A percentile compares a stretch with the other conserved stretches of the same genome.
Evolutionary conservation across 2,329 filamentous ascomycete genomes (phyloP).

Genomic region (Amauroascus niger): DNA sequence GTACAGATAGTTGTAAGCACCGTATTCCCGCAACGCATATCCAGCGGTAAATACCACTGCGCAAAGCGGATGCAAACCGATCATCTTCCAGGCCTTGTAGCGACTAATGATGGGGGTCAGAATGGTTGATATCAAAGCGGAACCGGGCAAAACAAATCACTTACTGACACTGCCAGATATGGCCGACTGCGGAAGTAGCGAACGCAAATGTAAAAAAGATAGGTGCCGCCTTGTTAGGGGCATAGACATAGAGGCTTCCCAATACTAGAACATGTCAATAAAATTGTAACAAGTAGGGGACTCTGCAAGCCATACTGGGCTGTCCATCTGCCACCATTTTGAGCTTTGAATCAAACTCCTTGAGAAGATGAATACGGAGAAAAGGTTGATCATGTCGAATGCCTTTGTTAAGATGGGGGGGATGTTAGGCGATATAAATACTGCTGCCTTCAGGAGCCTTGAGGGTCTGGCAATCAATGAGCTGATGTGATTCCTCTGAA

Average conservation of each 20-base stretch:
- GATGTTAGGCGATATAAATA: neutral
- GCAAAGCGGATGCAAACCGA: constrained; percentile 46
- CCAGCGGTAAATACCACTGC: constrained; percentile 47
- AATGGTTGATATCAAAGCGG: neutral
- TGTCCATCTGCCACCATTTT: constrained; percentile 1
- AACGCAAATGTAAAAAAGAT: constrained; percentile 46
- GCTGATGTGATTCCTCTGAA: neutral
- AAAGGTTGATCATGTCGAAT: neutral
- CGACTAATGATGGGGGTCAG: constrained; percentile 30
- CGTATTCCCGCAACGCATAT: constrained; percentile 47
- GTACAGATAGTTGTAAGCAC: constrained; percentile 43
- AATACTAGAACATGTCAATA: constrained; percentile 2
- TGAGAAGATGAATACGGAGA: neutral
- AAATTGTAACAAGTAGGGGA: neutral
- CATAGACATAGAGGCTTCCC: constrained; percentile 40
- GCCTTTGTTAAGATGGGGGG: neutral
- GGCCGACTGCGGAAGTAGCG: constrained; percentile 38
- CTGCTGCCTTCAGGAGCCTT: neutral
- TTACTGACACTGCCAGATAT: constrained; percentile 50
- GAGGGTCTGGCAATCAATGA: neutral
- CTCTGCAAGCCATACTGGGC: constrained; percentile 1
- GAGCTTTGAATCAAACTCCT: neutral
- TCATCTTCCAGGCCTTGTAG: constrained; percentile 50
- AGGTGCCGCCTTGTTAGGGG: constrained; percentile 47
- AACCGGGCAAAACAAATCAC: constrained; percentile 20